Evolutionary conservation across 1,284 basidiomycete species (phyloP).

Genomic region (Inonotus obliquus): DNA sequence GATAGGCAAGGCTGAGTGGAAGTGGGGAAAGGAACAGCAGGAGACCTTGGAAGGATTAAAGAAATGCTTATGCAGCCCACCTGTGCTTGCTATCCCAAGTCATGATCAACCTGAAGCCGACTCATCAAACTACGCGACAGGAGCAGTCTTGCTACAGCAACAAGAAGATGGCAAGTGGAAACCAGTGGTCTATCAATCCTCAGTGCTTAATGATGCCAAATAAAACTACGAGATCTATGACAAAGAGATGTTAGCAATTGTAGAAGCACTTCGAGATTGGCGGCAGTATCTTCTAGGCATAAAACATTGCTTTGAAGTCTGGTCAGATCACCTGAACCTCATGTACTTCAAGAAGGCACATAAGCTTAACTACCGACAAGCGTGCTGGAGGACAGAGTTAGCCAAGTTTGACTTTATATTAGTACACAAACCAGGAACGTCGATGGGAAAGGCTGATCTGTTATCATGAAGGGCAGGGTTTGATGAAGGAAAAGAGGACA

Average conservation of each 20-base stretch:
- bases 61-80: background rate
- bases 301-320: constrained; percentile 20
- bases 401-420: background rate
- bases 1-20: background rate
- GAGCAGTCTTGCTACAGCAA: constrained; percentile 4
- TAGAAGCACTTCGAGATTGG: constrained; percentile 32
- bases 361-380: constrained; percentile 33
- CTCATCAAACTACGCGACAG: constrained; percentile 6
- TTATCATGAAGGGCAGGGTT: background rate
- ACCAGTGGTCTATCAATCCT: constrained; percentile 28
- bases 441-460: background rate
- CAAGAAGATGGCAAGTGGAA: constrained; percentile 23
- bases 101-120: background rate
- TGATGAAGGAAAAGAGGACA: background rate
- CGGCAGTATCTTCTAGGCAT: constrained; percentile 26
- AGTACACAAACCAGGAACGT: background rate
- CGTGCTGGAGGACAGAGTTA: constrained; percentile 5
- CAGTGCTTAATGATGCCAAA: constrained; percentile 27
- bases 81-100: background rate
- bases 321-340: constrained; percentile 32
- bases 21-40: background rate
- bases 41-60: background rate
- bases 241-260: constrained; percentile 40
- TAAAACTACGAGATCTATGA: constrained; percentile 45
- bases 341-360: constrained; percentile 26